These are phyloP conservation scores for Pyrenophora tritici-repentis DNA, from an alignment of 2,329 filamentous ascomycete genomes.

Conservation along the genomic window DNA sequence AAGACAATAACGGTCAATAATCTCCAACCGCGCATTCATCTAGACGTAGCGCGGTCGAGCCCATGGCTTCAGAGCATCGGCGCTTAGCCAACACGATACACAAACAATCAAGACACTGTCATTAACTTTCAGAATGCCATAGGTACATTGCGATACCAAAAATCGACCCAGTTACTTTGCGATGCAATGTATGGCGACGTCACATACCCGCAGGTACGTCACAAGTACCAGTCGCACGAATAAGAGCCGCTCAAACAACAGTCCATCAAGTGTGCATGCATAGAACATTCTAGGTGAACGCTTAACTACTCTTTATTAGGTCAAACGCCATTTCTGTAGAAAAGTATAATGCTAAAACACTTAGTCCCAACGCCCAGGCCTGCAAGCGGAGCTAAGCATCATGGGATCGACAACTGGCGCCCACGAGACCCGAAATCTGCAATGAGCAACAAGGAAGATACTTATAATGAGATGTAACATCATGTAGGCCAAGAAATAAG, in stretches of 20 bases:
- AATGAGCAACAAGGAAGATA: not conserved
- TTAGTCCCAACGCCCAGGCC: not conserved
- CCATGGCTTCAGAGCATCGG: too few species aligned
- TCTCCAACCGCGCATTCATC: too few species aligned
- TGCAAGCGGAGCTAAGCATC: slow-evolving; percentile 2
- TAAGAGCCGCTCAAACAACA: too few species aligned
- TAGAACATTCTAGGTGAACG: not conserved
- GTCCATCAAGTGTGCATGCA: not conserved
- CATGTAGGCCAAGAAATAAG: not conserved
- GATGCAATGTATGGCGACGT: too few species aligned
- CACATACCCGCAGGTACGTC: too few species aligned
- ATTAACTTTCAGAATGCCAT: too few species aligned
- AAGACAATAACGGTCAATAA: too few species aligned
- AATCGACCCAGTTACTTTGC: too few species aligned
- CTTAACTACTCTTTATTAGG: not conserved
- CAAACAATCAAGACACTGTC: too few species aligned
- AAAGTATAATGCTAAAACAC: not conserved
- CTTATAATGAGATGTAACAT: not conserved
- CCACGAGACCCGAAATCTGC: slow-evolving; percentile 5
- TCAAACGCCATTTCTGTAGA: not conserved
- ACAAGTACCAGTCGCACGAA: not conserved
- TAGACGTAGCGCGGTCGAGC: too few species aligned
- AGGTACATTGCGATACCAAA: too few species aligned
- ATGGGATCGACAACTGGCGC: slow-evolving; percentile 3
- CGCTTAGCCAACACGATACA: too few species aligned